Percentiles rank a stretch among this genome's conserved stretches.
phyloP scores from a whole-genome alignment of 768 basidiomycete genomes.

The Tricholoma furcatifolium region DNA sequence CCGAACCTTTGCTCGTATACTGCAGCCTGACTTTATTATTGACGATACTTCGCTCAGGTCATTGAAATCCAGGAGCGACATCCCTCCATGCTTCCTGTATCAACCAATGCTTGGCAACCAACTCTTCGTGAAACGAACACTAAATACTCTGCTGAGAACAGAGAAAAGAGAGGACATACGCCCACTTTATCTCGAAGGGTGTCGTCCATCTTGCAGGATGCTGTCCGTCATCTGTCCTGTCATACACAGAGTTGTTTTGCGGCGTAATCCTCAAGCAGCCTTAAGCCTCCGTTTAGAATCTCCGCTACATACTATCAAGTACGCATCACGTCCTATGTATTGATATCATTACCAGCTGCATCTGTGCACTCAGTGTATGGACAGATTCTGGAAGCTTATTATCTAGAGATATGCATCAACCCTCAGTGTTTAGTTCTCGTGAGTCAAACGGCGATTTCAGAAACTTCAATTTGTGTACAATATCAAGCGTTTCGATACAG shows the following conservation, averaged over 20 bases:
- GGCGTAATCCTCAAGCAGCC: background rate
- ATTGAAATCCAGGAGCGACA: constrained; percentile 11
- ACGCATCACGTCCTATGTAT: too few relatives aligned
- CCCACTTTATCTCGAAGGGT: constrained; percentile 2
- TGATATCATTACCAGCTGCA: too few relatives aligned
- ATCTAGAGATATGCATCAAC: too few relatives aligned
- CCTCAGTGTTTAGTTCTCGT: too few relatives aligned
- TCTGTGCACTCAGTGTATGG: too few relatives aligned
- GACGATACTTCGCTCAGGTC: constrained; percentile 3
- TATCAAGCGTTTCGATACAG: constrained; percentile 15
- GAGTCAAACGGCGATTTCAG: too few relatives aligned
- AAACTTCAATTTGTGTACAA: constrained; percentile 11
- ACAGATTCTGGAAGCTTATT: too few relatives aligned
- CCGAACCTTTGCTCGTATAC: background rate
- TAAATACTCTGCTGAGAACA: background rate
- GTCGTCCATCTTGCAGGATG: constrained; percentile 12
- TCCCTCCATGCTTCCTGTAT: constrained; percentile 6
- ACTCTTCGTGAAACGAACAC: constrained; percentile 1
- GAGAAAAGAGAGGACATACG: background rate
- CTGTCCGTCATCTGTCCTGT: constrained; percentile 12
- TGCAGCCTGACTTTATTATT: background rate
- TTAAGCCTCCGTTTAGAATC: constrained; percentile 1
- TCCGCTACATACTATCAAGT: background rate
- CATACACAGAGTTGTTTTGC: constrained; percentile 10
- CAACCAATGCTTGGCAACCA: constrained; percentile 6